phyloP scores from a whole-genome alignment of 257 asterid species.

The Oldenlandia corymbosa region DNA sequence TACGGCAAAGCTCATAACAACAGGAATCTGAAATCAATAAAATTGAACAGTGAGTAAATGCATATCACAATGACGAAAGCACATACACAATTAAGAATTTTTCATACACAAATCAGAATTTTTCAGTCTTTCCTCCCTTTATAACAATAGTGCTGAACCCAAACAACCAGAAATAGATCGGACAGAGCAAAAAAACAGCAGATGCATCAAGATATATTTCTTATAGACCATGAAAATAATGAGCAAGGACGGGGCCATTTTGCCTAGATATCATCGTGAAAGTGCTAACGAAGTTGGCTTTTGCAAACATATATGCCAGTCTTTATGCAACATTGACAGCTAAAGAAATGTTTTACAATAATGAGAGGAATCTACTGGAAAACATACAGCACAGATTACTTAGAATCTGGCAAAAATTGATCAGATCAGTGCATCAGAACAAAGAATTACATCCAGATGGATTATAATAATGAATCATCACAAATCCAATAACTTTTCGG shows the following conservation, averaged over 20 bases:
- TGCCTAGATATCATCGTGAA: too few species aligned
- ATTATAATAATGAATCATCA: too few species aligned
- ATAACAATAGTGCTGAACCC: not conserved
- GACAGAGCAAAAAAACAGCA: not conserved
- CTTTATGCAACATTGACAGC: not conserved
- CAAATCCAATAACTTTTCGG: not conserved
- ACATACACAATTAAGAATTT: not conserved
- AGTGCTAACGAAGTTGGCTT: too few species aligned
- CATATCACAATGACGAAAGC: not conserved
- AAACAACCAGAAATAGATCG: not conserved
- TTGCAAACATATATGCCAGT: not conserved
- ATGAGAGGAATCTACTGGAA: not conserved
- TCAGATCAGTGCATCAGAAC: not conserved
- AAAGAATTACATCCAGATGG: not conserved
- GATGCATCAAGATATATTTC: not conserved
- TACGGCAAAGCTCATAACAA: slow-evolving; percentile 87
- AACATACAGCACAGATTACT: not conserved
- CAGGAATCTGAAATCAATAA: slow-evolving; percentile 55
- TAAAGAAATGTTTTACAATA: not conserved
- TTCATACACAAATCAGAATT: not conserved
- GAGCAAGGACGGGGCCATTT: not conserved
- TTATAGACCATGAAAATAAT: not conserved
- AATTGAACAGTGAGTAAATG: not conserved
- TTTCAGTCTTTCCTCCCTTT: not conserved
- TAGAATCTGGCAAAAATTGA: not conserved